phyloP scores from a whole-genome alignment of 2,329 filamentous ascomycete genomes.

The Fusarium piperis region DNA sequence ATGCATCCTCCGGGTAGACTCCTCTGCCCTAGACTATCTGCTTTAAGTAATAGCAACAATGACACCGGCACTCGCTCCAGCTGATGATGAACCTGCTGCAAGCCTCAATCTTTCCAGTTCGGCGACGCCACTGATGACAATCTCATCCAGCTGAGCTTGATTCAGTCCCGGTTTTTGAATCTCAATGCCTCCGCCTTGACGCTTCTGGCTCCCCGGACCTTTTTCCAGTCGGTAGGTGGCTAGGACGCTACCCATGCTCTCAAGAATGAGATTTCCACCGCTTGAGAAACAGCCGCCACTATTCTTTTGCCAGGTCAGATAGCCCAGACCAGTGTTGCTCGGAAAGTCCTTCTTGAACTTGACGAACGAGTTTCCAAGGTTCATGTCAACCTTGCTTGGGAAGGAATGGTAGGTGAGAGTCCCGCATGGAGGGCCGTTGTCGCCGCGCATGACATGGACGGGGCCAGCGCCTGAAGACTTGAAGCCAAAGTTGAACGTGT shows the following conservation, averaged over 20 bases:
- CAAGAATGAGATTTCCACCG: not conserved
- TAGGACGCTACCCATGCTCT: not conserved
- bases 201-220: not conserved
- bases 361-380: not conserved
- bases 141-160: not conserved
- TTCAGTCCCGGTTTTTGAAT: not conserved
- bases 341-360: not conserved
- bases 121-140: not conserved
- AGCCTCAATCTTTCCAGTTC: not conserved
- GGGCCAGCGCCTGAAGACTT: not conserved
- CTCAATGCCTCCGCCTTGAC: not conserved
- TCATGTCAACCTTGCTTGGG: not conserved
- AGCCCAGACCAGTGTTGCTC: not conserved
- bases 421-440: not conserved
- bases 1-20: not conserved
- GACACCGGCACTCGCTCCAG: not conserved
- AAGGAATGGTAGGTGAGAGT: not conserved
- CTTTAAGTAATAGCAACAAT: not conserved
- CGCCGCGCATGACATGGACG: not conserved
- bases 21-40: not conserved
- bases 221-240: not conserved
- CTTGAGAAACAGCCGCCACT: not conserved
- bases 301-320: not conserved
- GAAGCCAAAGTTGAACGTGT: not conserved
- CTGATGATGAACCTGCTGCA: not conserved